Conservation (phyloP, 2,329 filamentous ascomycete species). For the Fusarium haematococcum region DNA sequence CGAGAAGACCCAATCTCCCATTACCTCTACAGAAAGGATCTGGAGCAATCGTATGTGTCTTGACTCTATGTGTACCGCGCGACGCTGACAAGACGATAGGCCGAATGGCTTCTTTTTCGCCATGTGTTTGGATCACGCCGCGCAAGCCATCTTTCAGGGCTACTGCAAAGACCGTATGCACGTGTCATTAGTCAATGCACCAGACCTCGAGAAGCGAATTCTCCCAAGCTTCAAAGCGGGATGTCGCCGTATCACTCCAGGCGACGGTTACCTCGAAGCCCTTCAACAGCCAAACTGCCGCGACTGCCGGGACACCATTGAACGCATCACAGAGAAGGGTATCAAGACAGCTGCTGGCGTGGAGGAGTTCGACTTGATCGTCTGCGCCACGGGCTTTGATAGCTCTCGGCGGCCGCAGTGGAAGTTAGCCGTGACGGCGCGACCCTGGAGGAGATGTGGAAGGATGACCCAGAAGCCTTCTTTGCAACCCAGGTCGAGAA, state of each 20-base stretch:
- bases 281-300: neutral
- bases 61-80: neutral
- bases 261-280: neutral
- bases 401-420: neutral
- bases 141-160: neutral
- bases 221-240: neutral
- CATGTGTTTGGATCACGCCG: neutral
- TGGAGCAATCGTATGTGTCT: neutral
- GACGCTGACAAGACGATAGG: neutral
- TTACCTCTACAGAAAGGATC: neutral
- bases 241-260: neutral
- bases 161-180: neutral
- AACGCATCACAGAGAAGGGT: neutral
- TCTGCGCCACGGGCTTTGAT: neutral
- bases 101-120: neutral
- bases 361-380: neutral
- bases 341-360: neutral
- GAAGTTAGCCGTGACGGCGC: neutral
- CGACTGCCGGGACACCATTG: neutral
- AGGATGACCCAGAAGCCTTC: neutral
- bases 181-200: neutral
- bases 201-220: neutral
- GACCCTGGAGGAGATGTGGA: neutral
- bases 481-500: neutral
- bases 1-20: neutral